Conservation (phyloP, 352 stramenopile species). For the Phytophthora europaea region DNA sequence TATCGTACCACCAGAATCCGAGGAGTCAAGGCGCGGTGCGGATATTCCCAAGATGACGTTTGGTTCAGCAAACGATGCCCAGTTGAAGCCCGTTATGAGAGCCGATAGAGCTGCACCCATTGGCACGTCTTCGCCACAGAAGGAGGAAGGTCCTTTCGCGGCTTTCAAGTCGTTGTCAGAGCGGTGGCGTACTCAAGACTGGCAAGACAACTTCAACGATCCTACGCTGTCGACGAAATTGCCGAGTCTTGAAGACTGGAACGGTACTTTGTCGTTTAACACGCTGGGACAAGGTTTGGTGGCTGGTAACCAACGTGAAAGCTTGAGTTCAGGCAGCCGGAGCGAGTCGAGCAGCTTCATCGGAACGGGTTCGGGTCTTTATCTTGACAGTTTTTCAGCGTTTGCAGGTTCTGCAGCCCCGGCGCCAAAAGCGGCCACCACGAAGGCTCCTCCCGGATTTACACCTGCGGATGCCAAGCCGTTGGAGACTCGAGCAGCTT, state of each 20-base stretch:
- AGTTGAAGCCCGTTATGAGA: constrained; percentile 4
- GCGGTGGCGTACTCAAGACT: constrained; percentile 36
- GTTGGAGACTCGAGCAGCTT: constrained; percentile 54
- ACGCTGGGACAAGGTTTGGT: constrained; percentile 8
- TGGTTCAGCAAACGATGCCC: background rate
- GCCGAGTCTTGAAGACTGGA: constrained; percentile 20
- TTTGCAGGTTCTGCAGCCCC: constrained; percentile 14
- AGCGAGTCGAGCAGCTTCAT: constrained; percentile 28
- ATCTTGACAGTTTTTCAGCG: constrained; percentile 24
- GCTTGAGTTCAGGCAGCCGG: constrained; percentile 1
- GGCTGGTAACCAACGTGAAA: constrained; percentile 10
- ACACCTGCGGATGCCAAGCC: constrained; percentile 67
- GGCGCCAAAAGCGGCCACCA: constrained; percentile 1
- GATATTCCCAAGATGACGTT: constrained; percentile 17
- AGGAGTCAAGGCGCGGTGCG: constrained; percentile 2
- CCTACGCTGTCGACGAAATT: too few relatives aligned
- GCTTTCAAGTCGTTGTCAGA: constrained; percentile 39
- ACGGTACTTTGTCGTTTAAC: constrained; percentile 27
- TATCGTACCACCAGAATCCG: constrained; percentile 8
- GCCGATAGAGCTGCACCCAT: background rate
- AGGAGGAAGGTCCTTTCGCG: constrained; percentile 34
- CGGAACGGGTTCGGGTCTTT: constrained; percentile 7
- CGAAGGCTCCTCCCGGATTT: constrained; percentile 68
- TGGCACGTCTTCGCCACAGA: background rate
- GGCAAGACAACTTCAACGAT: constrained; percentile 21